Evolutionary conservation across 2,329 filamentous ascomycete species (phyloP), one percentile per base, ranked within the genome.

Genomic region (Colletotrichum zoysiae): DNA sequence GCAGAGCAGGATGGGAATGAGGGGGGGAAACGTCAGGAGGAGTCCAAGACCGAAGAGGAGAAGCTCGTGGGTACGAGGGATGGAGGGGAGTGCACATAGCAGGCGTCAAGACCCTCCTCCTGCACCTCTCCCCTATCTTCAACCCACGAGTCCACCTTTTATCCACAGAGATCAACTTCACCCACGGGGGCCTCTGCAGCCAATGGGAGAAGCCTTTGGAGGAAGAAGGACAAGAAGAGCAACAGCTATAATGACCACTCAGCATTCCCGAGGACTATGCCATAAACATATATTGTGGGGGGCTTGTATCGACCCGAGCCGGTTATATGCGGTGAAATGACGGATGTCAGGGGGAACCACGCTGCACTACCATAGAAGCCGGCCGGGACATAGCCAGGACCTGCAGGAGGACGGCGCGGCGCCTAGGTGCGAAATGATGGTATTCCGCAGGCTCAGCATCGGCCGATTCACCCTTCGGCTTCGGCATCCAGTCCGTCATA

Each of bases 401-500:
- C 35, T 50, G 56, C 55, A 66, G 40, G 12, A 48, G 38, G 38
- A 56, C 63, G 63, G 48, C 67, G 63, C 63, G 46, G 56, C 67
- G 56, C 62, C 55, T 60, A 46, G 38, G 26, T 46, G 46, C 46
- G 23, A 60, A 51, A 70, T 66, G 67, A 67, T 62, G 67, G 62
- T 55, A 38, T 66, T 48, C 23, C 59, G 56, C 67, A 70, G 44
- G 56, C 67, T 67, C 46, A 40, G 67, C 40, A 48, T 67, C 48
- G 30, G 38, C 35, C 48, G 30, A 38, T 23, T 40, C 46, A 11
- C 38, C 35, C 55, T 26, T 56, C 56, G 46, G 46, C 38, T 60
- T 55, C 30, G 26, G 16, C 5, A 23, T 60, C 55, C 53, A 46
- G 42, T 44, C 33, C 55, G 48, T 53, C 63, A 44, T 48, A 8